phyloP scores from a whole-genome alignment of 2,329 filamentous ascomycete species.

The Scytalidium sp. region DNA sequence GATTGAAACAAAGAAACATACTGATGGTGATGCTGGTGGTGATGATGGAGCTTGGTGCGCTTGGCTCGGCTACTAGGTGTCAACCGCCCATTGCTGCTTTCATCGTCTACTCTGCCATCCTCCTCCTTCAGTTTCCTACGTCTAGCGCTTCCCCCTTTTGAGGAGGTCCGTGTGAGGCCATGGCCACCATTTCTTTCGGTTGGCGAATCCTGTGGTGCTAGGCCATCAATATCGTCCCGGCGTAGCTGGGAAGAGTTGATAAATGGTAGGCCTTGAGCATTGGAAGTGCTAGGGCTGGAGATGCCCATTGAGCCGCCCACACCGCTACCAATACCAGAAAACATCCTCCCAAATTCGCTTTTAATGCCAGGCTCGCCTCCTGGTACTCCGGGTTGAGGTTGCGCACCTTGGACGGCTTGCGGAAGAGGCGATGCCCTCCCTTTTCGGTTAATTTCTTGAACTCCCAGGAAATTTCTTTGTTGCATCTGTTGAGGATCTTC shows the following conservation, averaged over 20 bases:
- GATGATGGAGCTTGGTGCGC: conserved; percentile 58
- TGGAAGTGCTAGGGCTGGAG: conserved; percentile 45
- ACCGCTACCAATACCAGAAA: conserved; percentile 82
- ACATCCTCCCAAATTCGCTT: conserved; percentile 92
- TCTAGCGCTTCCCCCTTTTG: conserved; percentile 47
- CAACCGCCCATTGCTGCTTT: conserved; percentile 60
- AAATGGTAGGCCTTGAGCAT: conserved; percentile 49
- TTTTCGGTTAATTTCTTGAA: conserved; percentile 73
- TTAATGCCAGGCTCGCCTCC: conserved; percentile 86
- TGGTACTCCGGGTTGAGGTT: conserved; percentile 74
- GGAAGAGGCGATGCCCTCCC: conserved; percentile 85
- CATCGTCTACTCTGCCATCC: conserved; percentile 63
- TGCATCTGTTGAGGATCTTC: conserved; percentile 55
- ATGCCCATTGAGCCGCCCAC: conserved; percentile 50
- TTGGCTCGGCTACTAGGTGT: conserved; percentile 61
- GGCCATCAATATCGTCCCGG: conserved; percentile 49
- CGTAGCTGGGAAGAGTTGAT: conserved; percentile 42
- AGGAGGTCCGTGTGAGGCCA: conserved; percentile 37
- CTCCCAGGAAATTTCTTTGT: conserved; percentile 67
- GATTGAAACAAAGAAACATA: conserved; percentile 37
- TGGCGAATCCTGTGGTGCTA: conserved; percentile 39
- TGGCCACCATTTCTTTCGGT: conserved; percentile 28
- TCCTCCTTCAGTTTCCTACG: conserved; percentile 77
- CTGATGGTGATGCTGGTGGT: conserved; percentile 58
- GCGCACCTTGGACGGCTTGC: conserved; percentile 89